Conservation (phyloP, 2,329 filamentous ascomycete genomes). For the Trichoderma koningiopsis region DNA sequence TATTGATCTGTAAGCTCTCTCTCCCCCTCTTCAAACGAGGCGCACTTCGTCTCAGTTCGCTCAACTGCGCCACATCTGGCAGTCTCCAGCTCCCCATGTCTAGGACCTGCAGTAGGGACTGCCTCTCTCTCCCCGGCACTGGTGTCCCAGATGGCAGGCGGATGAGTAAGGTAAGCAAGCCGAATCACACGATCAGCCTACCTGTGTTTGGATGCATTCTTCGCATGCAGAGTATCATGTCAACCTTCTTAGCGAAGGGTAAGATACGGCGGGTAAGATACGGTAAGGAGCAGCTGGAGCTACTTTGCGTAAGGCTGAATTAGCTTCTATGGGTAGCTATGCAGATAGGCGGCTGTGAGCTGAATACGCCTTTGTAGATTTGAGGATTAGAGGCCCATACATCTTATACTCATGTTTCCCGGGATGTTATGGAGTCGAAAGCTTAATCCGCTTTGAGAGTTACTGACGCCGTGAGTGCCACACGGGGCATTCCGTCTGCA, state of each 20-base stretch:
- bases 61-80: slow-evolving; percentile 21
- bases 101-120: background rate
- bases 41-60: slow-evolving; percentile 18
- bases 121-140: slow-evolving; percentile 5
- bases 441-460: background rate
- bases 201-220: background rate
- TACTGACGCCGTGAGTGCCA: background rate
- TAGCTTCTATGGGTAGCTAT: background rate
- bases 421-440: background rate
- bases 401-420: background rate
- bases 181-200: background rate
- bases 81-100: slow-evolving; percentile 14
- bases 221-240: background rate
- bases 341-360: background rate
- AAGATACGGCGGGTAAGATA: background rate
- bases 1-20: background rate
- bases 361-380: background rate
- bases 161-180: slow-evolving; percentile 17
- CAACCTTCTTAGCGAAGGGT: background rate
- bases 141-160: background rate
- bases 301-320: slow-evolving; percentile 4
- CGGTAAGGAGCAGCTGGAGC: background rate
- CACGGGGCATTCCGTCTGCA: background rate
- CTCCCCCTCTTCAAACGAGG: slow-evolving; percentile 16
- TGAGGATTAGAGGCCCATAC: background rate